Conservation (phyloP, 208 protist species). For the Angomonas ambiguus region DNA sequence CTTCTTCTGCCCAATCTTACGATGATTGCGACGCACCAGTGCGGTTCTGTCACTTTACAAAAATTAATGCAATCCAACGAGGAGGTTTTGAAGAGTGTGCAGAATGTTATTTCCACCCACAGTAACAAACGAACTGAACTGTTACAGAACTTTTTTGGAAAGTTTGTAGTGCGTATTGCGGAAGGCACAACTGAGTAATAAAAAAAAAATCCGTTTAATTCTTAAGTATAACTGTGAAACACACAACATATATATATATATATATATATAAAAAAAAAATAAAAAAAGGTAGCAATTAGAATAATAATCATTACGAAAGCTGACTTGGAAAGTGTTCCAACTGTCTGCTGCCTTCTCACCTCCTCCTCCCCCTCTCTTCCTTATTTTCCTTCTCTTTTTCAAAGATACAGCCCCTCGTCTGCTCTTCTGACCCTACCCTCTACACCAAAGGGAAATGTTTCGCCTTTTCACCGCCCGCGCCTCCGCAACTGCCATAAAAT, state of each 20-base stretch:
- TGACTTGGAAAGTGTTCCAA: too few species aligned
- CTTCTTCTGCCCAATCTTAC: conserved; percentile 43
- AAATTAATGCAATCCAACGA: conserved; percentile 74
- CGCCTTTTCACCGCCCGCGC: neutral
- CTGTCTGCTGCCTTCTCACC: neutral
- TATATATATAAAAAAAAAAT: neutral
- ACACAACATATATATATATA: neutral
- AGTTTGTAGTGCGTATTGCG: conserved; percentile 83
- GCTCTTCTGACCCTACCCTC: neutral
- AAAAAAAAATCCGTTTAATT: neutral
- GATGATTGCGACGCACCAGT: conserved; percentile 53
- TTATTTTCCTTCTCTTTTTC: conserved; percentile 10
- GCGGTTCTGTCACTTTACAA: conserved; percentile 73
- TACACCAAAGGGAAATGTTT: neutral
- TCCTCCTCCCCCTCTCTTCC: neutral
- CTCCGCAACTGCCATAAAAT: neutral
- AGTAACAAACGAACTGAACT: conserved; percentile 49
- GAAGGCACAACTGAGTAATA: neutral
- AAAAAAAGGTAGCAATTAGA: neutral
- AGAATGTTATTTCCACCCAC: conserved; percentile 15
- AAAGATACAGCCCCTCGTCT: neutral
- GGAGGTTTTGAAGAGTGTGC: conserved; percentile 41
- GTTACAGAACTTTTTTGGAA: conserved; percentile 79
- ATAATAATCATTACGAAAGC: neutral
- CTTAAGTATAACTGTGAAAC: too few species aligned